Evolutionary conservation across 352 stramenopile genomes (phyloP).

Genomic region (Globisporangium solare): DNA sequence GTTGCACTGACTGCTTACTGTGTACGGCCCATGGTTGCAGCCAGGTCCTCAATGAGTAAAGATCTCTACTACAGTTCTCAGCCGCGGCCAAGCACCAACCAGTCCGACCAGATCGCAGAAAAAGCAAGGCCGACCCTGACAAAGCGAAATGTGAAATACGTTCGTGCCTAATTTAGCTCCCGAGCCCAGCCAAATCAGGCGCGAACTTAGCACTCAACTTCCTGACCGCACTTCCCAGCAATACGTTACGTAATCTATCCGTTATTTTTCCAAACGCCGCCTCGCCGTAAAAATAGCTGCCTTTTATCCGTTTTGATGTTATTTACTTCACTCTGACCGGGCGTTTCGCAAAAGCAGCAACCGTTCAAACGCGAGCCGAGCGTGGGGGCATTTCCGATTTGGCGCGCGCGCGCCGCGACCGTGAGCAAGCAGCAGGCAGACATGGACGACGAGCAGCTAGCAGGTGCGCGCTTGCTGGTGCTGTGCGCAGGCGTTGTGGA

Average conservation of each 20-base stretch:
- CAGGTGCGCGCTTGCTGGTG: not conserved
- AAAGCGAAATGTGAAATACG: too few species aligned
- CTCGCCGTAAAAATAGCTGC: not conserved
- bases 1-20: too few species aligned
- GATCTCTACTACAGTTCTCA: too few species aligned
- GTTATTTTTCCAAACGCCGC: not conserved
- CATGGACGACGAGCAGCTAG: not conserved
- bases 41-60: too few species aligned
- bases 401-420: not conserved
- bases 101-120: too few species aligned
- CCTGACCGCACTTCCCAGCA: not conserved
- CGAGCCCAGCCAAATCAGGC: too few species aligned
- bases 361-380: too few species aligned
- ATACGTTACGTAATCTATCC: not conserved
- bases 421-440: not conserved
- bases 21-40: too few species aligned
- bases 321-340: not conserved
- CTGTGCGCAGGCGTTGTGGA: too few species aligned
- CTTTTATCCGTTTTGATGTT: not conserved
- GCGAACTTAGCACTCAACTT: not conserved
- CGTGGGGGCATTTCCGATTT: not conserved
- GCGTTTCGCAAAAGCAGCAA: not conserved
- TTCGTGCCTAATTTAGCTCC: too few species aligned
- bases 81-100: too few species aligned
- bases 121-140: too few species aligned